phyloP scores from a whole-genome alignment of 2,329 filamentous ascomycete genomes.

The Alternaria gaisen region DNA sequence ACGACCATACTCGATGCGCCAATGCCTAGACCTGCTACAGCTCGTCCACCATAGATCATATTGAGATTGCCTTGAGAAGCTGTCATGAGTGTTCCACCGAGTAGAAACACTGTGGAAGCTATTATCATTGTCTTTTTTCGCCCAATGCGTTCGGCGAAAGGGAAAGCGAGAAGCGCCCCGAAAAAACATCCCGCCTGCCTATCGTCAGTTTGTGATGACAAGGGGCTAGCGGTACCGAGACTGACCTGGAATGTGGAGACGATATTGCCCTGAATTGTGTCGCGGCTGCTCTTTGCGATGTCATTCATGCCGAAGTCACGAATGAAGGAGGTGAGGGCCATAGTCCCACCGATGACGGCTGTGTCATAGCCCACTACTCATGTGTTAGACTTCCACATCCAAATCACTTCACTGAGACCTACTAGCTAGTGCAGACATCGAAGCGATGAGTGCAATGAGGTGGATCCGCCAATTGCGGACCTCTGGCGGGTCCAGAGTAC shows the following conservation, averaged over 20 bases:
- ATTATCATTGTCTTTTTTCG: conserved; percentile 60
- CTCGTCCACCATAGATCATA: conserved; percentile 50
- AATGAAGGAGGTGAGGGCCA: conserved; percentile 52
- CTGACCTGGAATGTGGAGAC: conserved; percentile 50
- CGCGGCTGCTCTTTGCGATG: conserved; percentile 40
- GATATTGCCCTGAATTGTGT: conserved; percentile 53
- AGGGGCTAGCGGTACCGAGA: background rate
- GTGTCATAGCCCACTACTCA: conserved; percentile 45
- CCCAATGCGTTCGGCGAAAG: conserved; percentile 60
- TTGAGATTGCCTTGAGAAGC: conserved; percentile 47
- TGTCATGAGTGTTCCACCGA: conserved; percentile 54
- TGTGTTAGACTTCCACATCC: background rate
- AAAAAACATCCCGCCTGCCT: conserved; percentile 49
- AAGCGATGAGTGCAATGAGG: conserved; percentile 45
- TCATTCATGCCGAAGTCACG: conserved; percentile 47
- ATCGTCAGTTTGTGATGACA: background rate
- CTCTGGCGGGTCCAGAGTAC: conserved; percentile 47
- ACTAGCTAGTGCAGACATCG: conserved; percentile 52
- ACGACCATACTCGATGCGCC: conserved; percentile 50
- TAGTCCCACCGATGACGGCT: conserved; percentile 53
- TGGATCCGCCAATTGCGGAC: conserved; percentile 50
- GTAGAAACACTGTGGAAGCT: conserved; percentile 55
- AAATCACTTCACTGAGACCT: conserved; percentile 3
- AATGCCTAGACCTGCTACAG: conserved; percentile 51
- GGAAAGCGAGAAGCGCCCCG: conserved; percentile 54